Percentiles rank a stretch among this genome's conserved stretches.
Conservation (phyloP, 2,329 filamentous ascomycete species). For the Claviceps purpurea region DNA sequence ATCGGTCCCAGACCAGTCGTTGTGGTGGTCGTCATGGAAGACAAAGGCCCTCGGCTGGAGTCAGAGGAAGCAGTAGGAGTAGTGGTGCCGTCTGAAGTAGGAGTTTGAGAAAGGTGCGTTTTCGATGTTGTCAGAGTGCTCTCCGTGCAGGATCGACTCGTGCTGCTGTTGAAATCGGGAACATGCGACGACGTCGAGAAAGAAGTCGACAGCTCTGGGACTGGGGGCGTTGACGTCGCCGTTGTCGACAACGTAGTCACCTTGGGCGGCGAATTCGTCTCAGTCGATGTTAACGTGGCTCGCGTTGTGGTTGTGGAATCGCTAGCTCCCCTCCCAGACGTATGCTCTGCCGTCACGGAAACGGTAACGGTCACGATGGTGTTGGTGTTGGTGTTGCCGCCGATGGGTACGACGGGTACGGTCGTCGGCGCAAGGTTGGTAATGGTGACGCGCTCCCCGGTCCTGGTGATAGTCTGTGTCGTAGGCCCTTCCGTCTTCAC, state of each 20-base stretch:
- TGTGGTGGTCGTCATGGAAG: not conserved
- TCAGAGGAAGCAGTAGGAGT: not conserved
- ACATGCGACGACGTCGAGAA: not conserved
- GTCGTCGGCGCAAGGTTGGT: not conserved
- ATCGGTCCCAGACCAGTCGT: too few relatives aligned
- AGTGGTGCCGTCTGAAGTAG: not conserved
- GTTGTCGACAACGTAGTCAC: not conserved
- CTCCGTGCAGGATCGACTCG: not conserved
- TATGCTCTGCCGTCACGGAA: not conserved
- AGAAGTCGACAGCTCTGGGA: not conserved
- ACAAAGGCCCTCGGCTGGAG: not conserved
- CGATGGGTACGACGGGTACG: constrained; percentile 19
- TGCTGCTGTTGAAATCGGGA: not conserved
- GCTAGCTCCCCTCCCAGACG: not conserved
- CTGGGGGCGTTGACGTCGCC: not conserved
- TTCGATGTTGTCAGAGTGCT: not conserved
- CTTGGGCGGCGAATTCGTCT: not conserved
- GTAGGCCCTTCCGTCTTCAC: constrained; percentile 14
- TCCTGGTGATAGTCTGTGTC: constrained; percentile 14
- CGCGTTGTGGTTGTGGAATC: not conserved
- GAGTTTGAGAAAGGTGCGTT: not conserved
- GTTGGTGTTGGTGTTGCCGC: constrained; percentile 5
- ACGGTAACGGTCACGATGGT: not conserved
- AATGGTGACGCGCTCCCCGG: constrained; percentile 10
- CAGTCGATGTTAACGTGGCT: not conserved